A percentile compares a stretch with the other conserved stretches of the same genome.
phyloP scores from a whole-genome alignment of 2,329 filamentous ascomycete species.

The Claviceps sp. region DNA sequence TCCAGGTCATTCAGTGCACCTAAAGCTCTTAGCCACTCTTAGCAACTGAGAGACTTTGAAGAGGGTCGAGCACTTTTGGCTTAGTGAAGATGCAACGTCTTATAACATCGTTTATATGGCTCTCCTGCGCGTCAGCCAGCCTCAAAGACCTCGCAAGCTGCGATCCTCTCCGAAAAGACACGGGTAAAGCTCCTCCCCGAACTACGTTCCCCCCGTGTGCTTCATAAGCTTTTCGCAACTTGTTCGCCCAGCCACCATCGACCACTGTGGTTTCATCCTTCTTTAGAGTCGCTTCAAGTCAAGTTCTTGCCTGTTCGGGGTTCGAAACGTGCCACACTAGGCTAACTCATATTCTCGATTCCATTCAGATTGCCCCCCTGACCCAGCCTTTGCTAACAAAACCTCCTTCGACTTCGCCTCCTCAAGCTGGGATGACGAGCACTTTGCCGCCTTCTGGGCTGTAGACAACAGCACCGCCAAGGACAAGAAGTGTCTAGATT shows the following conservation, averaged over 20 bases:
- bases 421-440: slow-evolving; percentile 31
- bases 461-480: slow-evolving; percentile 20
- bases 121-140: slow-evolving; percentile 7
- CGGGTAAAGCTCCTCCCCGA: slow-evolving; percentile 8
- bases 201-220: neutral
- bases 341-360: neutral
- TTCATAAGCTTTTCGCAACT: neutral
- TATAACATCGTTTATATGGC: neutral
- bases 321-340: too few species aligned
- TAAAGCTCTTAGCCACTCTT: too few species aligned
- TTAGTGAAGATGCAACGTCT: neutral
- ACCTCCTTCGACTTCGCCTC: slow-evolving; percentile 47
- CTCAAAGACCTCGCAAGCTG: slow-evolving; percentile 12
- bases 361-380: slow-evolving; percentile 38
- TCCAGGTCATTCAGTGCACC: neutral
- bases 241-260: too few species aligned
- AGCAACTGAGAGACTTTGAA: too few species aligned
- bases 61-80: too few species aligned
- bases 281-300: neutral
- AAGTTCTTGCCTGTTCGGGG: neutral
- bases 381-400: slow-evolving; percentile 51
- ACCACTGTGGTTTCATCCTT: too few species aligned
- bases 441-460: slow-evolving; percentile 16
- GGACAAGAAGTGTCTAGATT: slow-evolving; percentile 14
- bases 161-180: slow-evolving; percentile 14